Evolutionary conservation across 2,329 filamentous ascomycete species (phyloP), one percentile per base, ranked within the genome.

Genomic region (Cytospora schulzeri): DNA sequence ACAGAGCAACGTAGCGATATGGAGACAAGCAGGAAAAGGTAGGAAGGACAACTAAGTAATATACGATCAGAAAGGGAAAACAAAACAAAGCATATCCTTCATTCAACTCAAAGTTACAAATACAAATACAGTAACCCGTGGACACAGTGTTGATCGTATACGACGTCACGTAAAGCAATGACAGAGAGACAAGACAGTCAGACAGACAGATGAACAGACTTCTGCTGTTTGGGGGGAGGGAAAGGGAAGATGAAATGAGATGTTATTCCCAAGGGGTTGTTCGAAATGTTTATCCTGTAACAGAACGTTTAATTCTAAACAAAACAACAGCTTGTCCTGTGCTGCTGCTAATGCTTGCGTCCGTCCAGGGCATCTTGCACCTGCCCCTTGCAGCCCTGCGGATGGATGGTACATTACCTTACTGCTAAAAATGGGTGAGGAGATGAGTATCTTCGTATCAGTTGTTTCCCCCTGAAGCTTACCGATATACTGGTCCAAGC

Each of bases 401-500:
- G 35, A 17, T n/a, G 51, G 53, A 61, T 33, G 50, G 53, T 31
- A 41, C 51, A 55, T 61, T 33, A 33, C 26, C 19, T 41, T 17
- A 41, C 38, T n/a, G 38, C 19, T 17, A 26, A 22, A 61, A 38
- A 24, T 38, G 19, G 8, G 58, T 38, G 50, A 8, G 12, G 26
- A n/a, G 35, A n/a, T 28, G 45, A 54, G 58, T 61, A 55, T 29
- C 58, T 2, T 22, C 24, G 33, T 54, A 45, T 33, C 50, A 17
- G 15, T 19, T 7, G 12, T 22, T 26, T 4, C 17, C 14, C 28
- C 51, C 12, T 17, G 52, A 35, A 56, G 51, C 57, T 50, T 59
- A 60, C 55, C 56, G 56, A 29, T 29, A 28, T 19, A 17, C 56
- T 63, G 61, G 55, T 53, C 62, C 62, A 59, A 59, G 62, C 56